Evolutionary conservation across 768 basidiomycete genomes (phyloP), one percentile per base, ranked within the genome.

Genomic region (Mrakia blollopis): DNA sequence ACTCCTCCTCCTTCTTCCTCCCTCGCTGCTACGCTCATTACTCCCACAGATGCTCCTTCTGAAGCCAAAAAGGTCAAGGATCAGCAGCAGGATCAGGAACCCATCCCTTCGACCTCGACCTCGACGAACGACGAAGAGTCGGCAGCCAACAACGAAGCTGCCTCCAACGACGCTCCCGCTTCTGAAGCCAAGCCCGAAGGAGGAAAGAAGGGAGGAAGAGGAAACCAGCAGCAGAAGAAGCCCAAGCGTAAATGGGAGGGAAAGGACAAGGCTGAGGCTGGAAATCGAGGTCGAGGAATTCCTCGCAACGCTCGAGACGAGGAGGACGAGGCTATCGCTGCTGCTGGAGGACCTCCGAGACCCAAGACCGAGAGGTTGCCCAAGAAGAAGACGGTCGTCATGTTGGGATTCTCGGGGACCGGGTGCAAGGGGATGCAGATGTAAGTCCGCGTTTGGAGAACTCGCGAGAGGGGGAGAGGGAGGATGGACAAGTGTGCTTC

Each of bases 361-460:
- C 41, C 41, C 72, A 79, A 44, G 77, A 77, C 78, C 61, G 79
- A 78, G 35, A 78, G 81, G 50, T 73, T 84, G 69, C 93, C 94
- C 21, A 97, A 97, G 84, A 87, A 90, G 80, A 90, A 90, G 85
- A 90, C 90, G 57, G 94, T 92, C 0, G 83, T 98, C 67, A 84
- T 97, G 72, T 86, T 98, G 37, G 94, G 95, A 3, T 83, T 81
- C 76, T 81, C 92, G 84, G 96, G 96, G 9, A 90, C 92, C 0
- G 93, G 92, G 0, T 97, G 90, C 83, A 91, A 88, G 80, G 96
- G 96, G 32, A 98, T 97, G 92, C 96, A 98, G 85, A 91, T 94
- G 96, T 97, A 82, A 82, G 93, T 87, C n/a, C n/a, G n/a, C n/a
- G n/a, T n/a, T n/a, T n/a, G n/a, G n/a, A n/a, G n/a, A n/a, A n/a